A percentile compares a stretch with the other conserved stretches of the same genome.
Conservation (phyloP, 768 basidiomycete genomes). For the Leccinum rimulosum region DNA sequence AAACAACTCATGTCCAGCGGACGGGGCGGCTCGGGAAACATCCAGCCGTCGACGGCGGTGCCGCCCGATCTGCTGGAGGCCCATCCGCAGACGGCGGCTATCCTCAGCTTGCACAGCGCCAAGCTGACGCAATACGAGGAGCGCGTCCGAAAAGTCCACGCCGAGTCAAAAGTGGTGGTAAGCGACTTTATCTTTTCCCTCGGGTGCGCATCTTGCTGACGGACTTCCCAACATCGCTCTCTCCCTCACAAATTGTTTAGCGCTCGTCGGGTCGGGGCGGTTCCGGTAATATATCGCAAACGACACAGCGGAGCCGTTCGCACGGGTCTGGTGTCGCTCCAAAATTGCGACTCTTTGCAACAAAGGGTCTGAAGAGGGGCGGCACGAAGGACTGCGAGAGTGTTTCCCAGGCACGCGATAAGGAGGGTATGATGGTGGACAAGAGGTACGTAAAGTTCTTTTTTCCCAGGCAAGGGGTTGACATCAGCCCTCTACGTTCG, state of each 20-base stretch:
- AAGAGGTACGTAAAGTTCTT: constrained; percentile 4
- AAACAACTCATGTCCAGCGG: constrained; percentile 23
- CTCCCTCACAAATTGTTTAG: constrained; percentile 4
- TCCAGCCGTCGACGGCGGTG: constrained; percentile 7
- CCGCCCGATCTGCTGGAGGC: constrained; percentile 1
- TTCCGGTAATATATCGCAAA: constrained; percentile 23
- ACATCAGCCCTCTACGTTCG: background rate
- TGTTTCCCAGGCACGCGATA: background rate
- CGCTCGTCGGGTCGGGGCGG: constrained; percentile 29
- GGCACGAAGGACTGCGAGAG: background rate
- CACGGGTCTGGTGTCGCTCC: background rate
- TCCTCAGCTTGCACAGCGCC: constrained; percentile 20
- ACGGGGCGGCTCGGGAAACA: constrained; percentile 27
- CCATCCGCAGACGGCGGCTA: constrained; percentile 25
- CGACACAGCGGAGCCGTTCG: constrained; percentile 7
- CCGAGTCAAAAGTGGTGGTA: constrained; percentile 19
- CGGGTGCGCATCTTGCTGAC: background rate
- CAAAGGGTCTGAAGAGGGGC: constrained; percentile 12
- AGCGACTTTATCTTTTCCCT: constrained; percentile 1
- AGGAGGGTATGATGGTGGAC: background rate
- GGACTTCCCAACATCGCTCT: background rate
- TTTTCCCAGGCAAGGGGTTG: background rate
- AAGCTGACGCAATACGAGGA: constrained; percentile 16
- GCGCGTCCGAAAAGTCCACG: constrained; percentile 11
- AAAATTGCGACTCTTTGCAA: constrained; percentile 11